These are phyloP conservation scores for Saturnispora bothae DNA, from an alignment of 805 yeast genomes.

Conservation along the genomic window DNA sequence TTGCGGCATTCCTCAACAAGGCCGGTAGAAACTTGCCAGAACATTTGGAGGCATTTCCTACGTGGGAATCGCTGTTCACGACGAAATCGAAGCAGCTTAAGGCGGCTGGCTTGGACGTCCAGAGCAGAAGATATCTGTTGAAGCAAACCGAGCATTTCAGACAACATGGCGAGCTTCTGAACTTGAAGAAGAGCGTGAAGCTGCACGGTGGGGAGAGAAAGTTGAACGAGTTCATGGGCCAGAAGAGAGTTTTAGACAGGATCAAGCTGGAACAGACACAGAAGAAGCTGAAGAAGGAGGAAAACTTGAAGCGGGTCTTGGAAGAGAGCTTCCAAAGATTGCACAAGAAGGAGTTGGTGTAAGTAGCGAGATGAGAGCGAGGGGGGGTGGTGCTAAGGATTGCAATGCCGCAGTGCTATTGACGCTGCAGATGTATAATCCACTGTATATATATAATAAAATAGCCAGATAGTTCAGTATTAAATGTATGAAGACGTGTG, in stretches of 20 bases:
- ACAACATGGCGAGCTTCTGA: slow-evolving; percentile 33
- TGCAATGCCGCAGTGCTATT: too few relatives aligned
- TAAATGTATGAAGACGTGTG: too few relatives aligned
- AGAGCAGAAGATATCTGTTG: slow-evolving; percentile 62
- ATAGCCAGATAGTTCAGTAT: too few relatives aligned
- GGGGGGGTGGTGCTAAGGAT: too few relatives aligned
- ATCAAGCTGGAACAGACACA: slow-evolving; percentile 27
- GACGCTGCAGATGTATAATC: too few relatives aligned
- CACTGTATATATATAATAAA: too few relatives aligned
- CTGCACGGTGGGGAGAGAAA: slow-evolving; percentile 81
- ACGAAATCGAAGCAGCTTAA: slow-evolving; percentile 50
- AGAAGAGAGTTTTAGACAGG: slow-evolving; percentile 44
- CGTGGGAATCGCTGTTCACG: slow-evolving; percentile 60
- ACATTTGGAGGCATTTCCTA: slow-evolving; percentile 56
- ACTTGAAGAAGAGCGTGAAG: slow-evolving; percentile 34
- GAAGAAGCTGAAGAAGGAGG: slow-evolving; percentile 18
- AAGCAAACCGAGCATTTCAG: slow-evolving; percentile 61
- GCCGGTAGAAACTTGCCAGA: slow-evolving; percentile 73
- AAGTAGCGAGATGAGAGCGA: too few relatives aligned
- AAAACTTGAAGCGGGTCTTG: slow-evolving; percentile 11
- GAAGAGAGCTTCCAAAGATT: slow-evolving; percentile 18
- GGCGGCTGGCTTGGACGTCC: slow-evolving; percentile 64
- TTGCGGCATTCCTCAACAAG: slow-evolving; percentile 55
- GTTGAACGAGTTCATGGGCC: slow-evolving; percentile 55
- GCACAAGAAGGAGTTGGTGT: slow-evolving; percentile 11